These are phyloP conservation scores for Mucor plumbeus DNA, from an alignment of 371 early-diverging fungal genomes.

Conservation along the genomic window DNA sequence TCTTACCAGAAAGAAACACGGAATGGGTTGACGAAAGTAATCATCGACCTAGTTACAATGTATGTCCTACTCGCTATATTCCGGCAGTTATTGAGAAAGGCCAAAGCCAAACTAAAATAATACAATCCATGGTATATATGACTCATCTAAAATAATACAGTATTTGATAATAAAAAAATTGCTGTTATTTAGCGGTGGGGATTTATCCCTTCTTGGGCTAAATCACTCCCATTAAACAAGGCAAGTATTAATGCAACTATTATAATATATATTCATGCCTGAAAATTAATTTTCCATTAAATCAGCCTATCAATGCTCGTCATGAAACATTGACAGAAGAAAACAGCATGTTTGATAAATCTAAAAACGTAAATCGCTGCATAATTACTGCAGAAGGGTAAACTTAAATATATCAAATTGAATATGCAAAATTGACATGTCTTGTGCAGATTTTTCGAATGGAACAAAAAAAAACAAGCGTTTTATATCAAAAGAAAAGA, in stretches of 20 bases:
- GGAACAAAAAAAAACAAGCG: slow-evolving; percentile 66
- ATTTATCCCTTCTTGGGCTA: slow-evolving; percentile 58
- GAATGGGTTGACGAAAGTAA: slow-evolving; percentile 54
- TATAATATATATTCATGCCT: not conserved
- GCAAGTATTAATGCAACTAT: not conserved
- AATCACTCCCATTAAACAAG: not conserved
- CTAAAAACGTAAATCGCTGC: slow-evolving; percentile 67
- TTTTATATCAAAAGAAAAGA: slow-evolving; percentile 65
- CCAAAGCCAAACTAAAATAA: slow-evolving; percentile 30
- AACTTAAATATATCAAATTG: not conserved
- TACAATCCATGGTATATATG: slow-evolving; percentile 58
- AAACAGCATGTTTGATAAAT: slow-evolving; percentile 57
- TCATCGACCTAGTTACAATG: slow-evolving; percentile 58
- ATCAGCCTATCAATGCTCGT: slow-evolving; percentile 66
- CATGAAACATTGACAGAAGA: slow-evolving; percentile 61
- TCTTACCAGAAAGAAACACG: slow-evolving; percentile 22
- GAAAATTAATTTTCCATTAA: not conserved
- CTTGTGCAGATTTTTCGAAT: slow-evolving; percentile 70
- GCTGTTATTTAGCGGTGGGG: slow-evolving; percentile 63
- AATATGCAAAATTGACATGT: not conserved
- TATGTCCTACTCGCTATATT: slow-evolving; percentile 62
- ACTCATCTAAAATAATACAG: slow-evolving; percentile 37
- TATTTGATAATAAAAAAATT: slow-evolving; percentile 46
- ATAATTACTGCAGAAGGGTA: slow-evolving; percentile 74
- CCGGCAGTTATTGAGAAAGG: slow-evolving; percentile 55